A percentile compares a stretch with the other conserved stretches of the same genome.
phyloP scores from a whole-genome alignment of 805 yeast genomes.

The Yarrowia sp. region DNA sequence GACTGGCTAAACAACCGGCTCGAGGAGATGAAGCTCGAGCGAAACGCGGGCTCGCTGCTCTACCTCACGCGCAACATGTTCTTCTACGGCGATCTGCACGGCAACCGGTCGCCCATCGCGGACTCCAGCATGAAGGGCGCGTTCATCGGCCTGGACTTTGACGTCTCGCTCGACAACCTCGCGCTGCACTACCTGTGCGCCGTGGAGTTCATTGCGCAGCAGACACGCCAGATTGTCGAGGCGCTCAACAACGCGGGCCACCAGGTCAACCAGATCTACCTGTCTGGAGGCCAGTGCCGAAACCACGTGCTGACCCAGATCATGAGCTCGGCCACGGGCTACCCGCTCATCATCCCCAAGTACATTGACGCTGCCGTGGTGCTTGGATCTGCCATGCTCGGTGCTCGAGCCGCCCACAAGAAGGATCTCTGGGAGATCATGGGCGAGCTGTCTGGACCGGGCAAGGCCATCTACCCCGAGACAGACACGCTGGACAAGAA shows the following conservation, averaged over 20 bases:
- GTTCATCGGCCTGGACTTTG: constrained; percentile 91
- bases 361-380: constrained; percentile 97
- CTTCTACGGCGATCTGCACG: constrained; percentile 95
- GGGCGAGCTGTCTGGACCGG: constrained; percentile 80
- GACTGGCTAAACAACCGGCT: constrained; percentile 77
- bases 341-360: constrained; percentile 88
- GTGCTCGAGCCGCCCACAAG: constrained; percentile 79
- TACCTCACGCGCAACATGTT: constrained; percentile 79
- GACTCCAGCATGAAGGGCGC: constrained; percentile 91
- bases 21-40: constrained; percentile 59
- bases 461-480: constrained; percentile 72
- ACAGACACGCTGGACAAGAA: constrained; percentile 61
- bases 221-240: constrained; percentile 91
- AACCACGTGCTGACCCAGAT: constrained; percentile 85
- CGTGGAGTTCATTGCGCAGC: constrained; percentile 96
- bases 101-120: constrained; percentile 96
- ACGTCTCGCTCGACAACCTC: constrained; percentile 74
- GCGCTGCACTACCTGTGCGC: constrained; percentile 89
- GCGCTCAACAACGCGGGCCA: constrained; percentile 82
- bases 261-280: constrained; percentile 66
- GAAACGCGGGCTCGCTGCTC: constrained; percentile 66
- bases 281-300: constrained; percentile 97
- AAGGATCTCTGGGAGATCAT: constrained; percentile 74
- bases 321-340: constrained; percentile 87
- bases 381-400: constrained; percentile 90